Evolutionary conservation across 352 stramenopile genomes (phyloP), one percentile per base, ranked within the genome.

Genomic region (Phytophthora citrophthora): DNA sequence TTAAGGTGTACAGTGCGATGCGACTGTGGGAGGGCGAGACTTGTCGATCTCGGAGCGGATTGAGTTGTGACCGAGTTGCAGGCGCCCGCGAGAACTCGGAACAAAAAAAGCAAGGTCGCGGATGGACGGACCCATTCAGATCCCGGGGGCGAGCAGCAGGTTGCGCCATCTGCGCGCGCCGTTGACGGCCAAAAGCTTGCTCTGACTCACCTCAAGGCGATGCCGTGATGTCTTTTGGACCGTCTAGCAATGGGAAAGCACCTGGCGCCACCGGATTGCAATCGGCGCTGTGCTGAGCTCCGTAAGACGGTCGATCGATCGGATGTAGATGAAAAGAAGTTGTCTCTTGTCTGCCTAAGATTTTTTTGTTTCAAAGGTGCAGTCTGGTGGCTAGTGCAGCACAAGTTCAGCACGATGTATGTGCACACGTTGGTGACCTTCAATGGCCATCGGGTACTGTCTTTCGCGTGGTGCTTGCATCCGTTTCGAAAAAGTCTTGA

Each of bases 61-160:
- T 70, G 16, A 54, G 51, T 70, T 61, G 61, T 74, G 65, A 61
- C 46, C 29, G 36, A 46, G 44, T 32, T 53, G 31, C 26, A 44
- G 32, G 52, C 52, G 10, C 27, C 45, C 31, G 57, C 18, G 27
- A 61, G 60, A 56, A 70, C 54, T 66, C 54, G 51, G 54, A 66
- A 43, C 53, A 69, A 64, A 54, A 49, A 29, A 34, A 34, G 8
- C 9, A 11, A 10, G 29, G 29, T 32, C 29, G 29, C 29, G 29
- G 40, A 67, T 64, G 54, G 66, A 70, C 56, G 47, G 61, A 64
- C 53, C 54, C 54, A 54, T 59, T 49, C 57, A 54, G 46, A 68
- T 57, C 64, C 24, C 24, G 29, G 29, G 29, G 29, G 29, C 41
- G 49, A 61, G 53, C 57, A 69, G 40, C 57, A 64, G 47, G 53